These are phyloP conservation scores for Diaporthe sp. DNA, from an alignment of 2,329 filamentous ascomycete genomes.

Conservation along the genomic window DNA sequence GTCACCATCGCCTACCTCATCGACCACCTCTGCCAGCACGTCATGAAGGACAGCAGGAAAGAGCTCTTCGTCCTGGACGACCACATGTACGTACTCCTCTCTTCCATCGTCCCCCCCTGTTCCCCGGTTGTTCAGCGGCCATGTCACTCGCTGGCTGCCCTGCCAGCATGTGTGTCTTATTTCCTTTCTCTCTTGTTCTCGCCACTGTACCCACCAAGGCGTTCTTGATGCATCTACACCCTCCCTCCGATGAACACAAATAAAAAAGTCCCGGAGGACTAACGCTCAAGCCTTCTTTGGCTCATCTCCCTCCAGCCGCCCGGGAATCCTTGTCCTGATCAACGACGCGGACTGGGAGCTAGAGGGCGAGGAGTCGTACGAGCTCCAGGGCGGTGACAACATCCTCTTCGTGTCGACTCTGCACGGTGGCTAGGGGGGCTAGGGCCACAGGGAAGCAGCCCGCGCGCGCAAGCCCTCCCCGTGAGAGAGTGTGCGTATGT, in stretches of 20 bases:
- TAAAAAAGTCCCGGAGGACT: not conserved
- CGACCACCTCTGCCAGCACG: conserved; percentile 80
- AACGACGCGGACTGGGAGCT: conserved; percentile 99
- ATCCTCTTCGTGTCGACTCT: conserved; percentile 97
- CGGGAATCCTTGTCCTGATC: conserved; percentile 95
- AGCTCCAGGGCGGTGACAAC: conserved; percentile 85
- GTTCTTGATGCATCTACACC: conserved; percentile 13
- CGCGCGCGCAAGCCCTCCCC: not conserved
- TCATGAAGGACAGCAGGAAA: conserved; percentile 88
- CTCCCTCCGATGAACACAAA: not conserved
- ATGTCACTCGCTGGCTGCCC: conserved; percentile 1
- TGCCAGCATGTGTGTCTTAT: conserved; percentile 17
- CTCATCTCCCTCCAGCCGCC: conserved; percentile 72
- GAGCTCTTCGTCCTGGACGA: conserved; percentile 92
- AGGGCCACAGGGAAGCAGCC: not conserved
- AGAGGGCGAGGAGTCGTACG: conserved; percentile 93
- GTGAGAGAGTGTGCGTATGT: not conserved
- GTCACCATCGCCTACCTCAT: conserved; percentile 84
- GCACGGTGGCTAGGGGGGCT: conserved; percentile 80
- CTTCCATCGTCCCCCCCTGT: conserved; percentile 12
- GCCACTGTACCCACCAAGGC: not conserved
- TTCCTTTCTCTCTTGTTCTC: conserved; percentile 37
- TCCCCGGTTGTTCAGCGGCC: not conserved
- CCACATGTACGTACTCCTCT: conserved; percentile 78
- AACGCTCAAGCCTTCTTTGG: conserved; percentile 9